Base-by-base conservation (phyloP, 2,329 filamentous ascomycete species). In the Mycogone perniciosa region DNA sequence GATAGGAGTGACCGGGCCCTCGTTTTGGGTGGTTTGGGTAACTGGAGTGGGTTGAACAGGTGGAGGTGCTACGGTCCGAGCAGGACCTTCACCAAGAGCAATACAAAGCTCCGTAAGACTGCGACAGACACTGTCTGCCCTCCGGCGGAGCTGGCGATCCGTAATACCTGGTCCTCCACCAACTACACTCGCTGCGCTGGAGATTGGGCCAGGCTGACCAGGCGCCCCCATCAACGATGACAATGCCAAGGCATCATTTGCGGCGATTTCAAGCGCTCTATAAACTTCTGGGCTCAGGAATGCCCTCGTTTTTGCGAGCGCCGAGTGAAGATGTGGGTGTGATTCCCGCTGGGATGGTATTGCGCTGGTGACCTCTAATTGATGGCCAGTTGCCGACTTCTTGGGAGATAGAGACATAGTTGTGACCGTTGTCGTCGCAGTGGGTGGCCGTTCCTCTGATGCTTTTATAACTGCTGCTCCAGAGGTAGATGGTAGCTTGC, bases 31-130 rank as follows among this genome's bases (percentile, higher is more conserved):
- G 56, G 38, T 41, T 52, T 45, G 11, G 39, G 44, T 20, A 46
- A 39, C 48, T 50, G 27, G 53, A 1, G 54, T 11, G 20, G 51
- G 43, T 31, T 57, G 60, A 26, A 46, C 39, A 27, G 44, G 42
- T 8, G 47, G 43, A 30, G 54, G 47, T 35, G 56, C 54, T 2
- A 59, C 49, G 13, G 57, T 55, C 46, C 69, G 69, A 2, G 65
- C 62, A 4, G 64, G 65, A 38, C 82, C 80, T 56, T 88, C 86
- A 31, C 84, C 84, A 48, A 99, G 73, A 1, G 90, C 88, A 50
- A 99, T 80, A 64, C 89, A 96, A 6, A 99, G 76, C 67, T 99
- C 93, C 0, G 92, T 97, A 57, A 99, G 72, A 62, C 88, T 93
- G 48, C 92, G 86, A 66, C 93, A 97, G 64, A 99, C 83, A 62